Evolutionary conservation across 371 early-diverging fungal genomes (phyloP), one percentile per base, ranked within the genome.

Genomic region (Saksenaea oblongispora): DNA sequence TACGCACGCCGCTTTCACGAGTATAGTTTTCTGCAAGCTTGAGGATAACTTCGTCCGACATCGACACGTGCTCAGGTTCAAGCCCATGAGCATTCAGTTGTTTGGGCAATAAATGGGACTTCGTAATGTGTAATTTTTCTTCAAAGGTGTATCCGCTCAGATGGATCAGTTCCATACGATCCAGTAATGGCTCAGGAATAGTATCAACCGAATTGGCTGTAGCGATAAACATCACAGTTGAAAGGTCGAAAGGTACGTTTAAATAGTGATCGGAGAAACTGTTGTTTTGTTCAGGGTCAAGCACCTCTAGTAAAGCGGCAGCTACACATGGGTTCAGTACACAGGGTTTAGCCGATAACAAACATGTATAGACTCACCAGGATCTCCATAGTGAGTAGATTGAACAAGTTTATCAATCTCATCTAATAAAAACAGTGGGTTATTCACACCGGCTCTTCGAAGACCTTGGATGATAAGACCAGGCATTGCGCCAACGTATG

Each of bases 401-500:
- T 68, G 72, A 0, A 85, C 88, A 3, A 93, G 78, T 73, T 94
- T 95, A 71, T 94, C 95, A 54, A 95, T 90, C 65, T 95, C 95
- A 67, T 95, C 95, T 61, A 72, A 78, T 34, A 94, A 65, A 64
- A 94, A 79, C 1, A 93, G 87, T 0, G 94, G 95, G 67, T 94
- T 91, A 60, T 84, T 89, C 22, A 88, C 89, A 34, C 89, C 90
- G 53, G 81, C 80, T 60, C 85, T 80, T 10, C 84, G 72, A 54
- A 94, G 62, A 0, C 87, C 93, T 63, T 92, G 91, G 10, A 93
- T 80, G 55, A 95, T 86, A 3, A 90, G 59, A 24, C 95, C 95
- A 1, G 95, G 95, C 80, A 94, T 78, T 24, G 93, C 87, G 13
- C 94, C 94, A 56, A 95, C 85, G 75, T 95, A 95, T 2, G 95